These are phyloP conservation scores for Saccharomycopsis sp. DNA, from an alignment of 805 yeast genomes.

Conservation along the genomic window DNA sequence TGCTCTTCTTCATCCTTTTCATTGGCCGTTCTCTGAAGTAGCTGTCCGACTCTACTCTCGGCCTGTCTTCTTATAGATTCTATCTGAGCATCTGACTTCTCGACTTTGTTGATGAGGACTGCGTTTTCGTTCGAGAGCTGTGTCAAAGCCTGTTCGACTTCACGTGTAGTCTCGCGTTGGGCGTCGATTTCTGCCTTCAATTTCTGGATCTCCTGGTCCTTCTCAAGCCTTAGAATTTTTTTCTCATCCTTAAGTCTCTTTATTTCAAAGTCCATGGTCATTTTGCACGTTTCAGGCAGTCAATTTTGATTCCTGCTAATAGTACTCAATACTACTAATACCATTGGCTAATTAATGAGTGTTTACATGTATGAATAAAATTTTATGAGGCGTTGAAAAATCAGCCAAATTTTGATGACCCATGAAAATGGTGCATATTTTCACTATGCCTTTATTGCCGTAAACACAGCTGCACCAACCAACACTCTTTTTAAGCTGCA, in stretches of 20 bases:
- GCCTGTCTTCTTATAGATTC: neutral
- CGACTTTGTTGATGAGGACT: neutral
- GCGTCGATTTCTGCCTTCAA: neutral
- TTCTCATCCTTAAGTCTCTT: constrained; percentile 1
- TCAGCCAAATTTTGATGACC: no score
- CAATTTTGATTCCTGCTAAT: no score
- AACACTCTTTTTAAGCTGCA: no score
- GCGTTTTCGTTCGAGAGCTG: neutral
- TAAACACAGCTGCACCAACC: no score
- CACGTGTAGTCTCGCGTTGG: neutral
- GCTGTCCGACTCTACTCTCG: no score
- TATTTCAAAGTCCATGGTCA: neutral
- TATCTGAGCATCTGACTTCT: neutral
- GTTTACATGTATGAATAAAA: no score
- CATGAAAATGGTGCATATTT: no score
- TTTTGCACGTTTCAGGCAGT: no score
- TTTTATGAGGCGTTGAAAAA: no score
- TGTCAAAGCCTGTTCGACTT: neutral
- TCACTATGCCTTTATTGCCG: no score
- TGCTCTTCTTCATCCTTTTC: neutral
- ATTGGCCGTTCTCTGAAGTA: neutral
- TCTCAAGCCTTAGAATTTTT: neutral
- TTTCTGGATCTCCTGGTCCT: neutral
- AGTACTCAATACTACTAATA: no score
- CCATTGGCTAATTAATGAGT: no score